Evolutionary conservation across 148 eudicot species (phyloP).

Genomic region (Dysphania ambrosioides): DNA sequence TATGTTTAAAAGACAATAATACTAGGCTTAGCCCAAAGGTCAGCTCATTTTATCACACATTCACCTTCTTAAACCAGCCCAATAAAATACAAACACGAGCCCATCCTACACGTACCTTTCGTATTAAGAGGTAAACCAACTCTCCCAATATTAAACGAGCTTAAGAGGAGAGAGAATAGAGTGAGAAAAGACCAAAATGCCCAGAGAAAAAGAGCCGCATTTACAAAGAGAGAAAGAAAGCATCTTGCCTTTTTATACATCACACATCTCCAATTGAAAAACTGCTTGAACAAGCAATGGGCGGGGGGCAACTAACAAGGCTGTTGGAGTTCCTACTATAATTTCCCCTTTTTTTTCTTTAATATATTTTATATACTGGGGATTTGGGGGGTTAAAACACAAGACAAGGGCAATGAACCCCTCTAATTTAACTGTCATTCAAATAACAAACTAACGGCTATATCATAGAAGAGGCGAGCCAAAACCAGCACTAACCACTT

Average conservation of each 20-base stretch:
- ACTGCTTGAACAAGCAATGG: slow-evolving; percentile 22
- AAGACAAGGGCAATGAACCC: slow-evolving; percentile 18
- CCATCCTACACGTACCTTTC: too few relatives aligned
- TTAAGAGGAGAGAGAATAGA: background rate
- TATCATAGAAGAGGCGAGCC: slow-evolving; percentile 31
- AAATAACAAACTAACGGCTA: slow-evolving; percentile 47
- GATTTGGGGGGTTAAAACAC: slow-evolving; percentile 22
- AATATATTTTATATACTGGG: slow-evolving; percentile 4
- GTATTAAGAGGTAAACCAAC: too few relatives aligned
- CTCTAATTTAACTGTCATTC: slow-evolving; percentile 43
- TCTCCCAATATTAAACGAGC: slow-evolving; percentile 6
- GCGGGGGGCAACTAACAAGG: slow-evolving; percentile 12
- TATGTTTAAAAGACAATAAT: background rate
- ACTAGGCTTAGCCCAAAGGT: background rate
- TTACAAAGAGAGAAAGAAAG: slow-evolving; percentile 14
- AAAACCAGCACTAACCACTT: slow-evolving; percentile 36
- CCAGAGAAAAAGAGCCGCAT: slow-evolving; percentile 10
- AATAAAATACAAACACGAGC: background rate
- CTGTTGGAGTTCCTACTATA: slow-evolving; percentile 8
- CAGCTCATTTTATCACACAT: too few relatives aligned
- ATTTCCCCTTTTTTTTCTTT: slow-evolving; percentile 25
- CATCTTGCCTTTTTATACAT: slow-evolving; percentile 23
- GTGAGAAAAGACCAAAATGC: slow-evolving; percentile 22
- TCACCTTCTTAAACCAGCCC: too few relatives aligned
- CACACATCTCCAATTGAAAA: slow-evolving; percentile 22